A percentile compares a stretch with the other conserved stretches of the same genome.
Conservation (phyloP, 1,284 basidiomycete genomes). For the Rhodotorula sp. region DNA sequence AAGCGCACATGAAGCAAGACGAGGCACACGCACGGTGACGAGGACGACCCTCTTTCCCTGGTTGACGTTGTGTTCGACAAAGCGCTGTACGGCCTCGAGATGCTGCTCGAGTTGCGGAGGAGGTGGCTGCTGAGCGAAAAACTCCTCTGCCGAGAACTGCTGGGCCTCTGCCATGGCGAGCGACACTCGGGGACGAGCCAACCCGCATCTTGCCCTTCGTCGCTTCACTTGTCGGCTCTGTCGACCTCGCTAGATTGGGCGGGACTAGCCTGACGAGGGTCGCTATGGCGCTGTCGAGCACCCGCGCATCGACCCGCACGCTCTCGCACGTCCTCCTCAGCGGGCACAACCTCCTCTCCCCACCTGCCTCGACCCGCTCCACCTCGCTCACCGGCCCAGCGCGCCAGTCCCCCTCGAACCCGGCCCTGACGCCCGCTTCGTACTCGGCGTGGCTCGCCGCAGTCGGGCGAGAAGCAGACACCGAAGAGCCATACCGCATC, state of each 20-base stretch:
- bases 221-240: too few species aligned
- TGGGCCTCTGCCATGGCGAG: not conserved
- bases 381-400: not conserved
- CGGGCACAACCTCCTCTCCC: constrained; percentile 38
- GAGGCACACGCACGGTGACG: constrained; percentile 71
- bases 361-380: constrained; percentile 11
- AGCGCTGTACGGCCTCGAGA: constrained; percentile 64
- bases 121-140: constrained; percentile 79
- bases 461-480: constrained; percentile 32
- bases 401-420: constrained; percentile 30
- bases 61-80: constrained; percentile 68
- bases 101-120: constrained; percentile 70
- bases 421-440: constrained; percentile 22
- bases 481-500: not conserved
- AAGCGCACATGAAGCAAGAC: not conserved
- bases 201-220: too few species aligned
- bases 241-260: not conserved
- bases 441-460: constrained; percentile 32
- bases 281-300: not conserved
- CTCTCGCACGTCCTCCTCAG: constrained; percentile 37
- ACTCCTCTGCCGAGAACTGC: constrained; percentile 69
- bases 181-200: not conserved
- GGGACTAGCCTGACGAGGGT: not conserved
- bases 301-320: constrained; percentile 2
- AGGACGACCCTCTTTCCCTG: constrained; percentile 78